Evolutionary conservation across 176 grass and related monocot genomes (phyloP).

Genomic region (Eragrostis nindensis): DNA sequence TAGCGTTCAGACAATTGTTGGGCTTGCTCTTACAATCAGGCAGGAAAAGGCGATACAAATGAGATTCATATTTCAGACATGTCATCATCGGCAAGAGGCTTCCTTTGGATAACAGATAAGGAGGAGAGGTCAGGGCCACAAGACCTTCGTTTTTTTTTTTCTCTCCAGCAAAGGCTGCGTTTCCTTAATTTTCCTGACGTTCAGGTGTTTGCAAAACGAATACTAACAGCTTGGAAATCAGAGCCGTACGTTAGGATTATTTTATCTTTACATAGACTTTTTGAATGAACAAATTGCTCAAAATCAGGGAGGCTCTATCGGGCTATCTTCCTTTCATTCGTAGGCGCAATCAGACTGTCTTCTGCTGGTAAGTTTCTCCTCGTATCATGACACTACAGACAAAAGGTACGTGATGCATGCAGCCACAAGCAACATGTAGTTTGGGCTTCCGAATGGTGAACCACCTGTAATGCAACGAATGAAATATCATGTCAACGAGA

Average conservation of each 20-base stretch:
- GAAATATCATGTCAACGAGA: constrained; percentile 7
- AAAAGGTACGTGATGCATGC: constrained; percentile 34
- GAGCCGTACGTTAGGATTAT: neutral
- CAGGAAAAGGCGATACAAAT: neutral
- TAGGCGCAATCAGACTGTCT: neutral
- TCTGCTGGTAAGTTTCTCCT: neutral
- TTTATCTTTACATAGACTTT: constrained; percentile 6
- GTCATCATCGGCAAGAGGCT: constrained; percentile 8
- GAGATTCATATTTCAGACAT: neutral
- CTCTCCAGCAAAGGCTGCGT: no score
- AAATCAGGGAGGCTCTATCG: neutral
- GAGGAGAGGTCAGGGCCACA: neutral
- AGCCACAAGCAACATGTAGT: constrained; percentile 33
- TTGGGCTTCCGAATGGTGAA: constrained; percentile 26
- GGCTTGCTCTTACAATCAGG: no score
- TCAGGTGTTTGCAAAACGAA: neutral
- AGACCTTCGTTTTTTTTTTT: neutral
- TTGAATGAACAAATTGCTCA: constrained; percentile 13
- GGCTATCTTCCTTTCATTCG: neutral
- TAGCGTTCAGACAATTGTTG: no score
- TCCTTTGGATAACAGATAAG: constrained; percentile 32
- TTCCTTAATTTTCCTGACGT: neutral
- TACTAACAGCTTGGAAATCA: neutral
- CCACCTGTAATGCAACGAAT: constrained; percentile 24
- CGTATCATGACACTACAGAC: constrained; percentile 33